Conservation (phyloP, 73 alveolate species). For the Symbiodinium pilosum region DNA sequence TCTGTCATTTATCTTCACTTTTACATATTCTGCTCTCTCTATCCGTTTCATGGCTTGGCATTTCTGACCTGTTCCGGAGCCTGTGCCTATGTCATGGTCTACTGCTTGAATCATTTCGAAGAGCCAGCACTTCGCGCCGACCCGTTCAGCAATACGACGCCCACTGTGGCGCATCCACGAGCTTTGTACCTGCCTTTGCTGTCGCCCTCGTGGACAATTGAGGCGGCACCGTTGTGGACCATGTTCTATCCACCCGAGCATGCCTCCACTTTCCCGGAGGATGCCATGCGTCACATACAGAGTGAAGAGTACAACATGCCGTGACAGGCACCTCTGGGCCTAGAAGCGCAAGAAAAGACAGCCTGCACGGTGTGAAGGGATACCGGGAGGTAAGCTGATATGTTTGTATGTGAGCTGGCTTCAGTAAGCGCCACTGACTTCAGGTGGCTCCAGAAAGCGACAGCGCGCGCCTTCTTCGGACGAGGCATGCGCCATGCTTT, state of each 20-base stretch:
- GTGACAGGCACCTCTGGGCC: no score
- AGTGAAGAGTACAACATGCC: constrained; percentile 92
- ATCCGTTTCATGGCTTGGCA: constrained; percentile 79
- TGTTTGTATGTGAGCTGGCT: no score
- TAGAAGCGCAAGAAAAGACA: no score
- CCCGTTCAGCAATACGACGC: constrained; percentile 79
- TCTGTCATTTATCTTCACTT: constrained; percentile 58
- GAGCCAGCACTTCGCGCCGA: constrained; percentile 63
- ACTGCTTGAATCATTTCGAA: constrained; percentile 78
- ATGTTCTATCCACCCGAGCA: constrained; percentile 91
- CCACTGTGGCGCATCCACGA: constrained; percentile 86
- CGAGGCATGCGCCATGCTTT: no score
- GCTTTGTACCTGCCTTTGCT: constrained; percentile 71
- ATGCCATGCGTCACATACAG: constrained; percentile 76
- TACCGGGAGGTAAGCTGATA: no score
- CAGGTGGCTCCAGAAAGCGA: constrained; percentile 73
- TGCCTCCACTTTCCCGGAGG: constrained; percentile 41
- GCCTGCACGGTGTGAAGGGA: no score
- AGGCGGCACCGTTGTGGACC: constrained; percentile 87
- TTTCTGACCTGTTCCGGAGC: neutral
- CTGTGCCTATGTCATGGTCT: constrained; percentile 71
- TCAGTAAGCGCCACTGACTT: no score
- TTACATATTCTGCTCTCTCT: constrained; percentile 70
- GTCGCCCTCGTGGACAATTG: constrained; percentile 90
- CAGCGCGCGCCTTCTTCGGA: constrained; percentile 84